Conservation (phyloP, 2,329 filamentous ascomycete species). For the Colletotrichum kahawae region DNA sequence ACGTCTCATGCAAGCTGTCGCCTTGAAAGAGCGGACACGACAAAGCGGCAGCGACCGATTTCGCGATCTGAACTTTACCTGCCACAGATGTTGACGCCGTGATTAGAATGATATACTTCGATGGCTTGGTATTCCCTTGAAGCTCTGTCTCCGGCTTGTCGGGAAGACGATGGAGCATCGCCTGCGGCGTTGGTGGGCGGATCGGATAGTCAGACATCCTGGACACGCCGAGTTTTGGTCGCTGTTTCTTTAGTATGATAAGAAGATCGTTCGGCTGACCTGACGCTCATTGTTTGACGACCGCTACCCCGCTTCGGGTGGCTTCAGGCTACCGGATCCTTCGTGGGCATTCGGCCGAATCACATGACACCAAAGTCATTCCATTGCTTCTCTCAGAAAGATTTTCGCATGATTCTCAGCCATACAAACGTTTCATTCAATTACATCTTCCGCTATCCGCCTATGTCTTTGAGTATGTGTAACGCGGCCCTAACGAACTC, state of each 20-base stretch:
- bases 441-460: not conserved
- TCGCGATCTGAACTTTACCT: conserved; percentile 33
- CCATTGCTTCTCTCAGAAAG: not conserved
- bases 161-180: conserved; percentile 27
- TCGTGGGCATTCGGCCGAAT: not conserved
- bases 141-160: conserved; percentile 23
- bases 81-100: conserved; percentile 28
- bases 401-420: no score
- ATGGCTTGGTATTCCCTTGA: conserved; percentile 10
- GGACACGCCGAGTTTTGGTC: fast-evolving
- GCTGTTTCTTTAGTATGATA: not conserved
- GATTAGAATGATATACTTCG: conserved; percentile 32
- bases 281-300: not conserved
- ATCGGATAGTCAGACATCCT: not conserved
- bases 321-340: not conserved
- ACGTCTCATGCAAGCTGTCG: conserved; percentile 33
- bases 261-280: not conserved
- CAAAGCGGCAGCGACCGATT: conserved; percentile 27
- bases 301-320: not conserved
- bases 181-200: not conserved
- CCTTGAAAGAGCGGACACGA: conserved; percentile 31
- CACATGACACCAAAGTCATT: not conserved
- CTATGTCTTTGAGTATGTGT: conserved; percentile 1
- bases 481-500: conserved; percentile 8
- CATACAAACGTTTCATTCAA: not conserved